These are phyloP conservation scores for Phytophthora pinifolia DNA, from an alignment of 352 stramenopile genomes.

Conservation along the genomic window DNA sequence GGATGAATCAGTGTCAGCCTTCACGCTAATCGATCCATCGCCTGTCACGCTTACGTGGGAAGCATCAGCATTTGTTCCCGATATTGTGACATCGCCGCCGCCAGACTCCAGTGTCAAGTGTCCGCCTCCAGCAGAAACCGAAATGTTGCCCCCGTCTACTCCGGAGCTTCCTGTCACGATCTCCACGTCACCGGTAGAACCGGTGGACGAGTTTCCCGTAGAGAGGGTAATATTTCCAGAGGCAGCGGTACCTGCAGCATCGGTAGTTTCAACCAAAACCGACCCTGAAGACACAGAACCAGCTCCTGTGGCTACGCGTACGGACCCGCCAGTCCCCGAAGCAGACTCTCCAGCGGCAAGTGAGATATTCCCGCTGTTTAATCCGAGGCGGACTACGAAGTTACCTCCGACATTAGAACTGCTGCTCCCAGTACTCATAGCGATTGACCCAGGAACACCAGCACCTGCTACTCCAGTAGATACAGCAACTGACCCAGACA, in stretches of 20 bases:
- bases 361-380: constrained; percentile 32
- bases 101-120: constrained; percentile 31
- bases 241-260: constrained; percentile 12
- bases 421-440: constrained; percentile 29
- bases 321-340: constrained; percentile 20
- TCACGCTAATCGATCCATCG: constrained; percentile 41
- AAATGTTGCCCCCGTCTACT: constrained; percentile 23
- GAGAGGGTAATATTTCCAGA: constrained; percentile 18
- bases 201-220: constrained; percentile 24
- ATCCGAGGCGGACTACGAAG: constrained; percentile 27
- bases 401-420: constrained; percentile 30
- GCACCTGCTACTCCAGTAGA: constrained; percentile 26
- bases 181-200: constrained; percentile 22
- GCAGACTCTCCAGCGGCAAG: constrained; percentile 21
- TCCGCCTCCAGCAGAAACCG: constrained; percentile 28
- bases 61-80: constrained; percentile 17
- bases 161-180: constrained; percentile 29
- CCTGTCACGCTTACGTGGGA: constrained; percentile 27
- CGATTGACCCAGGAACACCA: constrained; percentile 29
- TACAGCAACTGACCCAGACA: constrained; percentile 32
- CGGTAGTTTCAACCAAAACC: constrained; percentile 25
- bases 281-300: constrained; percentile 24
- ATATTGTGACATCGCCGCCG: constrained; percentile 27
- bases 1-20: constrained; percentile 28
- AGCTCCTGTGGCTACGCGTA: constrained; percentile 16